Evolutionary conservation across 169 alveolate genomes (phyloP).

Genomic region (Cyclospora cayetanensis): DNA sequence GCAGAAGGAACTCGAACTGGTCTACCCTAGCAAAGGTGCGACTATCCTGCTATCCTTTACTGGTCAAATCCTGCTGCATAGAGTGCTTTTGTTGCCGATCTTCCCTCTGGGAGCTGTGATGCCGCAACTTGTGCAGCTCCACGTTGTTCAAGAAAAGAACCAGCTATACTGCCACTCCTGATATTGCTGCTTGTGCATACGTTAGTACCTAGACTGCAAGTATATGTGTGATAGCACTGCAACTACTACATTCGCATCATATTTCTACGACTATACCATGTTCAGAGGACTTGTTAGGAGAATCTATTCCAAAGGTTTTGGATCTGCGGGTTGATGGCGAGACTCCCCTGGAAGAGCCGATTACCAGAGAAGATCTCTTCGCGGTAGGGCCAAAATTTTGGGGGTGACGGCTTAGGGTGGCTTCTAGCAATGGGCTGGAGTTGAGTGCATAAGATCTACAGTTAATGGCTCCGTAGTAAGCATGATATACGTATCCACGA

Average conservation of each 20-base stretch:
- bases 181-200: neutral
- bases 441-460: no score
- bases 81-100: neutral
- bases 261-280: neutral
- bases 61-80: no score
- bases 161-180: neutral
- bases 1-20: neutral
- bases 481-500: no score
- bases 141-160: neutral
- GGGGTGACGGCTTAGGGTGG: neutral
- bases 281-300: neutral
- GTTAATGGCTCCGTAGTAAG: no score
- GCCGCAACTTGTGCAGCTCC: neutral
- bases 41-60: neutral
- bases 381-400: neutral
- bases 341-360: neutral
- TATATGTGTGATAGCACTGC: neutral
- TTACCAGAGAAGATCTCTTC: neutral
- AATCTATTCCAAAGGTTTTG: neutral
- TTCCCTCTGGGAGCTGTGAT: neutral
- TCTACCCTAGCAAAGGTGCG: neutral
- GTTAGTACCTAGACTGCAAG: neutral
- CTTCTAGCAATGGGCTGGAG: no score
- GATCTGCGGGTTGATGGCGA: neutral
- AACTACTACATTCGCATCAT: neutral